Evolutionary conservation across 2,329 filamentous ascomycete species (phyloP), one percentile per base, ranked within the genome.

Genomic region (Diaporthe aspalathi): DNA sequence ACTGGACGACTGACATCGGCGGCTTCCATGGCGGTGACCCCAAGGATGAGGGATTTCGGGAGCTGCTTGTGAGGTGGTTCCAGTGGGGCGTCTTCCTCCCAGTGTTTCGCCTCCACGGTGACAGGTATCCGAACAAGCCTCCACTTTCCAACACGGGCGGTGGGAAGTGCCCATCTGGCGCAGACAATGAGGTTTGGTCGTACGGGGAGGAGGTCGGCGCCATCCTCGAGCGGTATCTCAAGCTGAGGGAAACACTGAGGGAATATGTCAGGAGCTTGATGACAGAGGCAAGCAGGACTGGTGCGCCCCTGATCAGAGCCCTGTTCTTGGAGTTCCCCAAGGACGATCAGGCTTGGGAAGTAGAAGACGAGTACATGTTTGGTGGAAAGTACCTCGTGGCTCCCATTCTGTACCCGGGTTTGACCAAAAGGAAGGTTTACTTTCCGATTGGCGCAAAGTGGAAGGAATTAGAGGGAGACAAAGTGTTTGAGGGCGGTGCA

Each of bases 1-100:
- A 90, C 90, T 92, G 89, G 89, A 92, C 90, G 0, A 92, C 90
- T 0, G 90, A 92, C 74, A 92, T 92, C 67, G 90, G 91, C 1
- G 91, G 91, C 0, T 92, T 93, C 76, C 90, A 92, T 75, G 90
- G 90, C 6, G 90, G 90, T 0, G 84, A 90, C 72, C 88, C 89
- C 0, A 78, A 82, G 1, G 85, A 90, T 57, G 79, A 81, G 1
- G 81, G 75, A 0, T 92, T 92, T 78, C 83, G 89, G 9, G 90
- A 92, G 76, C 80, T 92, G 0, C 89, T 92, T 71, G 86, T 89
- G 1, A 81, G 91, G 2, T 92, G 90, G 91, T 92, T 92, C 78
- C 90, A 92, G 75, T 92, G 90, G 89, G 90, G 87, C 0, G 81
- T 89, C 0, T 92, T 90, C 76, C 91, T 89, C 70, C 90, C 90